phyloP scores from a whole-genome alignment of 2,329 filamentous ascomycete species.

The Phoma sp. region DNA sequence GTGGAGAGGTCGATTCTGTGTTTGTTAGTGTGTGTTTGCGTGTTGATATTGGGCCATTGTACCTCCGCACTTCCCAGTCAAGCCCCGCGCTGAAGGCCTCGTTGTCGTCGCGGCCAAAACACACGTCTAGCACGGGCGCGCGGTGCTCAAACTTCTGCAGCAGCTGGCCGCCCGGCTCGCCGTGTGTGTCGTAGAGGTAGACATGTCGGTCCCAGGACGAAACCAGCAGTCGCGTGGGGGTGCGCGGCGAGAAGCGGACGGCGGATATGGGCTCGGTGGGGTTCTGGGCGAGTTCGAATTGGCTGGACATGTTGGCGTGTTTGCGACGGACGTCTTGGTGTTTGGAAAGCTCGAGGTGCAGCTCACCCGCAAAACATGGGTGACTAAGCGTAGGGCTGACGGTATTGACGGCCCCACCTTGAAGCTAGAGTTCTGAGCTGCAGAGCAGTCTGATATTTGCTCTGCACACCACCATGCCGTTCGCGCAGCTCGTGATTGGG shows the following conservation, averaged over 20 bases:
- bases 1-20: slow-evolving; percentile 73
- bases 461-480: slow-evolving; percentile 56
- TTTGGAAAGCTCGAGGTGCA: slow-evolving; percentile 24
- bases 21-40: background rate
- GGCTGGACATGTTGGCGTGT: slow-evolving; percentile 51
- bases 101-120: slow-evolving; percentile 82
- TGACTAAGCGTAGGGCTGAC: slow-evolving; percentile 17
- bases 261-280: slow-evolving; percentile 88
- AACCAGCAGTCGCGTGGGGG: slow-evolving; percentile 80
- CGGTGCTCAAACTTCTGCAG: slow-evolving; percentile 79
- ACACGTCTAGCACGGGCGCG: slow-evolving; percentile 88
- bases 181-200: slow-evolving; percentile 83
- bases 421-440: too few relatives aligned
- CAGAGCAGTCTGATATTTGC: too few relatives aligned
- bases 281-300: slow-evolving; percentile 83
- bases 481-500: slow-evolving; percentile 86
- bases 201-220: slow-evolving; percentile 94
- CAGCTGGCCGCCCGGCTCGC: slow-evolving; percentile 67
- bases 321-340: slow-evolving; percentile 3
- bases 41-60: slow-evolving; percentile 30
- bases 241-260: slow-evolving; percentile 81
- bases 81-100: slow-evolving; percentile 87
- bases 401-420: too few relatives aligned
- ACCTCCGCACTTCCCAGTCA: slow-evolving; percentile 86
- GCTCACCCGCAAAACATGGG: slow-evolving; percentile 20